Base-by-base conservation (phyloP, 768 basidiomycete species). In the Pleurotus salmoneostramineus region DNA sequence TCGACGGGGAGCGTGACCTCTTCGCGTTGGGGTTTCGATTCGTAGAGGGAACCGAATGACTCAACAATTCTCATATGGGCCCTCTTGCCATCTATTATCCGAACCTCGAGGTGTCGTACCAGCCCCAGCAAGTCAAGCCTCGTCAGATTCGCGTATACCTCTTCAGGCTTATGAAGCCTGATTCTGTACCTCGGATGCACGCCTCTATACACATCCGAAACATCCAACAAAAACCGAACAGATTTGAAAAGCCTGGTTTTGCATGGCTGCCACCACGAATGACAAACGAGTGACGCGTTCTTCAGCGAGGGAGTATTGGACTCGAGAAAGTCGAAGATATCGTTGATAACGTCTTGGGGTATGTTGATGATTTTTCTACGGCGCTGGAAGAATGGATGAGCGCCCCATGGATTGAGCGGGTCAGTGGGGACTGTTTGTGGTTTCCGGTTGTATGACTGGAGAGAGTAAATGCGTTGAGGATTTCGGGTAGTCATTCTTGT, bases 271-370 rank as follows among this genome's bases (percentile, higher is more conserved):
- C 34, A 11, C 56, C 56, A 57, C 21, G 56, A 57, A 27, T 57
- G 44, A 45, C 44, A 42, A 11, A 57, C 56, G 11, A 49, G 6
- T 14, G 56, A 34, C 44, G 34, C 31, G 27, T 8, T 36, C 51
- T 51, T 58, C 37, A 58, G 34, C 15, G 37, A 37, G 17, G n/a
- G 11, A 15, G 37, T 33, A 15, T 50, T 36, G 21, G 42, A 27
- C 10, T 12, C 32, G 15, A 34, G 44, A n/a, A 42, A 33, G 17
- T 14, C 50, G 46, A 58, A 31, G n/a, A 57, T 57, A 6, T 14
- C 7, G 35, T 57, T 45, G 44, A 57, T 36, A 21, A 57, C 33
- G 32, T 57, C 56, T 32, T 57, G 56, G 6, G 56, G 56, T 6
- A 57, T 45, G 34, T 8, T 27, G 52, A 55, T 40, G n/a, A 40